Conservation (phyloP, 345 rosid species). For the Dovyalis caffra region DNA sequence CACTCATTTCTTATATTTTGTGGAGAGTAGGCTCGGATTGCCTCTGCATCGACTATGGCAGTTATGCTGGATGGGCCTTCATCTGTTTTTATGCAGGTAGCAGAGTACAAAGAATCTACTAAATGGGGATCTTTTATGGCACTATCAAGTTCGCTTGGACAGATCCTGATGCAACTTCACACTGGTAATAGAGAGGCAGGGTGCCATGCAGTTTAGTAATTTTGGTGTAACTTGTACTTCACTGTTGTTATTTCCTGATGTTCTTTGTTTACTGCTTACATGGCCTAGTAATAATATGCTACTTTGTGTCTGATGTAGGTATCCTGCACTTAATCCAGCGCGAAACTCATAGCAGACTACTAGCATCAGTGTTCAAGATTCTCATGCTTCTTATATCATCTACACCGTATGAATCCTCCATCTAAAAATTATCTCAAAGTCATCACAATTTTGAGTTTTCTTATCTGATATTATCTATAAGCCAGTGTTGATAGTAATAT, state of each 20-base stretch:
- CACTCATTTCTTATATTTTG: conserved; percentile 20
- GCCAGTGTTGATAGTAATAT: neutral
- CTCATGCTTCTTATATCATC: conserved; percentile 73
- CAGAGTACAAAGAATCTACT: conserved; percentile 75
- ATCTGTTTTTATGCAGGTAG: conserved; percentile 83
- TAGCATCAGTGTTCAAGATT: conserved; percentile 73
- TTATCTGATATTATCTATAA: neutral
- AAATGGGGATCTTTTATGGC: conserved; percentile 75
- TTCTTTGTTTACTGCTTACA: conserved; percentile 11
- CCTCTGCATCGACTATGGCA: conserved; percentile 72
- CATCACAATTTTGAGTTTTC: conserved; percentile 7
- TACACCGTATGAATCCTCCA: conserved; percentile 74
- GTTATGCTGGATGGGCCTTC: conserved; percentile 87
- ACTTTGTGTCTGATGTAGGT: conserved; percentile 48
- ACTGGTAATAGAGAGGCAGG: conserved; percentile 50
- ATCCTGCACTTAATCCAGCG: conserved; percentile 65
- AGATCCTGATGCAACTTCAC: conserved; percentile 85
- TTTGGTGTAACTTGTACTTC: conserved; percentile 12
- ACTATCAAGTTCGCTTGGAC: conserved; percentile 85
- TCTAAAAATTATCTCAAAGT: conserved; percentile 9
- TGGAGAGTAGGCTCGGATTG: conserved; percentile 67
- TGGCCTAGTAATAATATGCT: conserved; percentile 18
- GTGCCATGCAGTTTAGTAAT: conserved; percentile 17
- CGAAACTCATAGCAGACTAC: conserved; percentile 68
- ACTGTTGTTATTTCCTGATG: neutral